Evolutionary conservation across 2,329 filamentous ascomycete genomes (phyloP), one percentile per base, ranked within the genome.

Genomic region (Phyllosticta paracitricarpa): DNA sequence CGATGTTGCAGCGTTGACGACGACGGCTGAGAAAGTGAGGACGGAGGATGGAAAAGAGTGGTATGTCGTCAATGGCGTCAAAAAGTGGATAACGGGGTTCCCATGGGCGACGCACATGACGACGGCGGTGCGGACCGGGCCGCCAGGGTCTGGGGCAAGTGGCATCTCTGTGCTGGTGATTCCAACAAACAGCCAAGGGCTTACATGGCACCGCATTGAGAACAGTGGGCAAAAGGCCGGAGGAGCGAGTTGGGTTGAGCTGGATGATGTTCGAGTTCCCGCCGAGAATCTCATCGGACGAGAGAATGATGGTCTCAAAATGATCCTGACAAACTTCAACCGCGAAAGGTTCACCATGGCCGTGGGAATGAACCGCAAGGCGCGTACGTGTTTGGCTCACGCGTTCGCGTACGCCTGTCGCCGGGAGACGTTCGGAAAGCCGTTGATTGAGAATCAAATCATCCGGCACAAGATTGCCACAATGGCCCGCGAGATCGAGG

Each of bases 11-110:
- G 82, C 81, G 64, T 80, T 89, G 54, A 77, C 78, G 58, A 87
- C 85, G 2, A 86, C 82, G 0, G 86, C 86, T 0, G 81, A 81
- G 66, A 90, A 91, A 78, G 90, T 87, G 0, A 90, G 91, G 78
- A 90, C 87, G 0, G 75, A 84, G 1, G 88, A 91, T 69, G 89
- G 89, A 55, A 48, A n/a, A n/a, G 86, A 87, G 71, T 81, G 86
- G 74, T 88, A 86, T 66, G 67, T 86, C 40, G 83, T 88, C n/a
- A 86, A 85, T 61, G 85, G 85, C 0, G 79, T 80, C 57, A 88
- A 88, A 76, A 86, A 86, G 69, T 86, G 84, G 84, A 87, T 88
- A 65, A 87, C 85, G 0, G 84, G 83, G 55, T 81, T 77, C 14
- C 79, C 82, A 1, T 84, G 79, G 77, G 82, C 84, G 12, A 79